Evolutionary conservation across 805 yeast species (phyloP), one percentile per base, ranked within the genome.

Genomic region (Debaryomyces maramus): DNA sequence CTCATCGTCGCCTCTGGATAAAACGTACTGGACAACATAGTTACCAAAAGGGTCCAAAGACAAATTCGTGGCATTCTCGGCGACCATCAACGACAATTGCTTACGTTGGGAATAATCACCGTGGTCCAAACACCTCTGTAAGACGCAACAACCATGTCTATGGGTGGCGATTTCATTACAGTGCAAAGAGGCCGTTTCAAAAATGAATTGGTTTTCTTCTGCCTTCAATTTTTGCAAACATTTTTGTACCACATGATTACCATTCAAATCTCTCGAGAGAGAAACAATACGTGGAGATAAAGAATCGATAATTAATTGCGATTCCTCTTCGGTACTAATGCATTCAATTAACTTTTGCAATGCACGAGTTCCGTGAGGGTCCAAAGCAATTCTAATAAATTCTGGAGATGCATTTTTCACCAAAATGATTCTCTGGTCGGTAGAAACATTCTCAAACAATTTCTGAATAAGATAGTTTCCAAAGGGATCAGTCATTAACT

Each of bases 391-490:
- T 30, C 83, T 70, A 30, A 86, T 82, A 54, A 90, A 77, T 30
- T 81, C 81, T 2, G 85, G 78, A 3, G 89, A 74, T 4, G 95
- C 88, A 47, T 81, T 81, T 45, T 77, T 69, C 21, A 91, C 84
- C 34, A 93, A 62, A 11, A 72, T 62, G 10, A 85, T 70, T 44
- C 96, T 72, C 63, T 91, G 95, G 44, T 75, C 83, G 27, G 73
- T 72, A 26, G 75, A 68, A 18, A 89, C 84, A 48, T 81, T 77
- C 58, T 90, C 97, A 48, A 93, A 72, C 40, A 93, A 65, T 61
- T 91, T 93, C 64, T 93, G 99, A 49, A 95, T 80, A 55, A 93
- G 70, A 55, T 93, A 93, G 61, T 93, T 93, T n/a, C 99, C 99
- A 68, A 93, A 93, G 5, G 98, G 96, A 61, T 90, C 96, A 21